Conservation (phyloP, 2,329 filamentous ascomycete genomes). For the Alternaria consortialis region DNA sequence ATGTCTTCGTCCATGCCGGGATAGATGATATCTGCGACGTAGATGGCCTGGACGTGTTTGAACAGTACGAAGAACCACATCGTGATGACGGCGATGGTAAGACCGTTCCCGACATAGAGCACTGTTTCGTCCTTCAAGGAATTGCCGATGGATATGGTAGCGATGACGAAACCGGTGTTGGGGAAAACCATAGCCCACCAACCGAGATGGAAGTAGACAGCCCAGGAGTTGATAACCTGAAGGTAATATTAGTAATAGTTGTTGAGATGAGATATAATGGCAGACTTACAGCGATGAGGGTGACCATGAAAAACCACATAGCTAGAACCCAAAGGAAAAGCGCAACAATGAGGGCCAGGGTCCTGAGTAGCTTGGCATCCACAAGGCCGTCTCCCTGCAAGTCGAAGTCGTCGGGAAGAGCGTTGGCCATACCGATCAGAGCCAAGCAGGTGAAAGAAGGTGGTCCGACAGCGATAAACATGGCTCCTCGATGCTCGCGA, state of each 20-base stretch:
- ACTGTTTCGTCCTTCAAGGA: constrained; percentile 48
- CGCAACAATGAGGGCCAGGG: constrained; percentile 58
- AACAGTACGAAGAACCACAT: constrained; percentile 66
- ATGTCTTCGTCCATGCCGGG: constrained; percentile 68
- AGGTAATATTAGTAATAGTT: constrained; percentile 40
- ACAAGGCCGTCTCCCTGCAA: constrained; percentile 59
- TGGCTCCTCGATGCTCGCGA: constrained; percentile 71
- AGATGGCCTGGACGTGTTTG: constrained; percentile 62
- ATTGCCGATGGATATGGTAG: constrained; percentile 53
- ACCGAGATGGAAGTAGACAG: constrained; percentile 66
- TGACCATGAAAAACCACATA: constrained; percentile 64
- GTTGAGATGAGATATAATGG: constrained; percentile 22
- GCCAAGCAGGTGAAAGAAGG: constrained; percentile 76
- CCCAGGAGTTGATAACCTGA: constrained; percentile 44
- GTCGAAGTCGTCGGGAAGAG: constrained; percentile 58
- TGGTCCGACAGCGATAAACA: constrained; percentile 81
- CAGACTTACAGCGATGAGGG: constrained; percentile 49
- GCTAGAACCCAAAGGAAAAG: constrained; percentile 72
- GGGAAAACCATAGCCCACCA: constrained; percentile 68
- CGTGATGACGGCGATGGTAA: constrained; percentile 62
- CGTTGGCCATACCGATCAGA: constrained; percentile 72
- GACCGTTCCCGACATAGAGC: constrained; percentile 53
- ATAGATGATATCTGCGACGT: constrained; percentile 63
- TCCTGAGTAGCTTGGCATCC: constrained; percentile 54
- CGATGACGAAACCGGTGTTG: constrained; percentile 55